Base-by-base conservation (phyloP, 768 basidiomycete genomes). In the Coprinopsis sp. region DNA sequence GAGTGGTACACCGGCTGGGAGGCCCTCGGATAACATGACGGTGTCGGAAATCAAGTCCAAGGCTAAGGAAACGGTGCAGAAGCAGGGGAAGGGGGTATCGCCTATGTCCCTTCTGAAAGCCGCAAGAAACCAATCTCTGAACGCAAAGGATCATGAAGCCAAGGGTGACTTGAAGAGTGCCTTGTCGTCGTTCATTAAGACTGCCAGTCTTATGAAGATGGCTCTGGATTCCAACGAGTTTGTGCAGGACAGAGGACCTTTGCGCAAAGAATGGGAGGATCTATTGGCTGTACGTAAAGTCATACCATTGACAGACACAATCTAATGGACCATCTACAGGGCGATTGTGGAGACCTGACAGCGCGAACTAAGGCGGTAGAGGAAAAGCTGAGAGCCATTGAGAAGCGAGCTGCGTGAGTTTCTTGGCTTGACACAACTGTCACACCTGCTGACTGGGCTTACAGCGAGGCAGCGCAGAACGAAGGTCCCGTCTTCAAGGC, bases 151-250 rank as follows among this genome's bases (percentile, higher is more conserved):
- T 6, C 55, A 63, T 51, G 85, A 88, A 56, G 62, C 58, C 33
- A 67, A 67, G 31, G 82, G 82, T 1, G 80, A 89, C 55, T 65
- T 87, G 44, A 75, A 72, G 61, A 72, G 66, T 16, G 84, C 86
- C 2, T 71, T 86, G 24, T 70, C 70, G 30, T 73, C 77, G 18
- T 77, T 79, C 53, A 76, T 81, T 23, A 81, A 74, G 60, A 77
- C 84, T 6, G 86, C 78, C 1, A 74, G 69, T 19, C 68, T 87
- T 2, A 68, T 76, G 0, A 71, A 73, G 52, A 72, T 78, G 64
- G 71, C 79, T 36, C 76, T 85, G 70, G 76, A 80, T 37, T 76
- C 78, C 13, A 49, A 70, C 7, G 84, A 87, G 55, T 79, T 81
- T 60, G 64, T 66, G 18, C 78, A 78, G 50, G 73, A 72, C 37